Evolutionary conservation across 805 yeast genomes (phyloP), one percentile per base, ranked within the genome.

Genomic region (Saccharomyces paradoxus): DNA sequence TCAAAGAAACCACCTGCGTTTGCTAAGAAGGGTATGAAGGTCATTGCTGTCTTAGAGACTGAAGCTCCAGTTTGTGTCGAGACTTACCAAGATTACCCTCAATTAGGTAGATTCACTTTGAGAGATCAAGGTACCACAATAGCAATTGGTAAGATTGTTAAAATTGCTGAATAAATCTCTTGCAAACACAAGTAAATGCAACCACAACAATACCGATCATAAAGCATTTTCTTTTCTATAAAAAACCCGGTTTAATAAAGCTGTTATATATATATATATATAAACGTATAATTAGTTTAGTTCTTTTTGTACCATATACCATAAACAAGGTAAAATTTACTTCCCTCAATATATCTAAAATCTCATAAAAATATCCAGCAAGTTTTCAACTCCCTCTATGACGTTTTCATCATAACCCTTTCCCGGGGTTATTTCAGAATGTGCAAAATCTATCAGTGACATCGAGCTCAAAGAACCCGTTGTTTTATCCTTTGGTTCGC

Each of bases 101-200:
- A 94, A 75, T 81, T 94, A 66, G 99, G 99, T 71, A 85, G 99
- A 75, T 94, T 94, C 74, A 94, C 99, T 29, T 81, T 94, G 72
- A 90, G 99, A 81, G 99, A 94, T 75, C 98, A 94, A 77, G 99
- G 98, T 70, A 84, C 84, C 59, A 94, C 99, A 53, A 91, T 94
- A 74, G 99, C 99, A 61, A 94, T 94, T 73, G 99, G 99, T 75
- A 91, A 92, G 75, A 89, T 94, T 66, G 88, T 96, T 56, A 92
- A 92, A 77, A 77, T 94, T 60, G 77, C 90, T 71, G 84, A 80
- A 57, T 69, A 61, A 58, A 24, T 44, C 46, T 29, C 7, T 52
- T 28, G 30, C 24, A 27, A 46, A 10, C n/a, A n/a, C 12, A 24
- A 31, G 24, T 21, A 30, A 21, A 27, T 27, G 10, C 21, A 21